A percentile compares a stretch with the other conserved stretches of the same genome.
Conservation (phyloP, 768 basidiomycete genomes). For the Lepiota brunneoincarnata region DNA sequence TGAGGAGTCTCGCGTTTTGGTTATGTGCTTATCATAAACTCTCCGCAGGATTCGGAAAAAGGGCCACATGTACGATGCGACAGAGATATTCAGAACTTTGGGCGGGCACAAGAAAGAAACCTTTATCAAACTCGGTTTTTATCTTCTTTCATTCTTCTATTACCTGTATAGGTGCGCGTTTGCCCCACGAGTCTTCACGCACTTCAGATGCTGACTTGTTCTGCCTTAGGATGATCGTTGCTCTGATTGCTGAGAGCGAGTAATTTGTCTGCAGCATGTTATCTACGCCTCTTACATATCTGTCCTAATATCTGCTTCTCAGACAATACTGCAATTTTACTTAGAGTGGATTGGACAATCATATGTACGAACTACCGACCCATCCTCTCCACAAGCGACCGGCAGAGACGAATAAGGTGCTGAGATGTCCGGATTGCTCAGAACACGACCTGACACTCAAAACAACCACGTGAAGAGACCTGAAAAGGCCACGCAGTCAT, state of each 20-base stretch:
- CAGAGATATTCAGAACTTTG: conserved; percentile 96
- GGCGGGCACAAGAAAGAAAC: conserved; percentile 94
- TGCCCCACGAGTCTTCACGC: neutral
- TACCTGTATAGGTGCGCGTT: conserved; percentile 74
- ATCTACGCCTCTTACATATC: neutral
- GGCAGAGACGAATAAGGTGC: conserved; percentile 62
- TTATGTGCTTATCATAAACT: neutral
- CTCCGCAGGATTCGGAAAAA: conserved; percentile 77
- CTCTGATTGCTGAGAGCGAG: conserved; percentile 79
- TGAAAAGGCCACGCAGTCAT: conserved; percentile 48
- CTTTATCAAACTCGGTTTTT: conserved; percentile 93
- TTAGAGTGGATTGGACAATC: neutral
- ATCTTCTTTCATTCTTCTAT: conserved; percentile 89
- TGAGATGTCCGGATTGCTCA: conserved; percentile 77
- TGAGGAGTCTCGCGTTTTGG: conserved; percentile 7
- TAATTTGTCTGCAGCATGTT: conserved; percentile 21
- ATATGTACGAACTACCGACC: conserved; percentile 71
- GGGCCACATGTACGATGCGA: conserved; percentile 98
- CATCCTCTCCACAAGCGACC: conserved; percentile 49
- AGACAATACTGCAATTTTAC: neutral
- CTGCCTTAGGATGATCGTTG: conserved; percentile 77
- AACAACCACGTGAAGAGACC: conserved; percentile 58
- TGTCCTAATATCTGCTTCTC: conserved; percentile 1
- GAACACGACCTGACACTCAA: conserved; percentile 88
- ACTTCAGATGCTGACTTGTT: conserved; percentile 4